Base-by-base conservation (phyloP, 371 early-diverging fungal species). In the Mortierella sp. region DNA sequence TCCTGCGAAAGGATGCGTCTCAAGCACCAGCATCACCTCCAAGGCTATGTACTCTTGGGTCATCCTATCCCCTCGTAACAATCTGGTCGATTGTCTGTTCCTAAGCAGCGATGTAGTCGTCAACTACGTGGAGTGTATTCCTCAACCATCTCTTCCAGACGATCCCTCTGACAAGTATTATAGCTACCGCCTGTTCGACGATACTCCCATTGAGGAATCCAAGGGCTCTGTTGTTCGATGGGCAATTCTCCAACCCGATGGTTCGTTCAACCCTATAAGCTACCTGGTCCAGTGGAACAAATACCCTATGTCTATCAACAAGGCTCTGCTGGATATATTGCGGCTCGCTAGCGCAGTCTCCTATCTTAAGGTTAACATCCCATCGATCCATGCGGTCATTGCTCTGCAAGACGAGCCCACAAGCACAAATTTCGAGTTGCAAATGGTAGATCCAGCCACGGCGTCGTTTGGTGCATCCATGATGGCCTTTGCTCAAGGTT, bases 261-360 rank as follows among this genome's bases (percentile, higher is more conserved):
- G 75, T 16, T 77, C 67, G 0, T 77, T 77, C 45, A 26, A 14
- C 20, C 30, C 60, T 26, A 59, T 77, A 0, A 47, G 60, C 11
- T 76, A 77, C 30, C 47, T 77, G 26, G 61, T 43, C 5, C 14
- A 65, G 20, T 77, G 78, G 78, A 2, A 20, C 1, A n/a, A n/a
- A 39, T 77, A 77, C 28, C 49, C 72, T 16, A 45, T n/a, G 26
- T 12, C 43, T 20, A 45, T 68, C 47, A 68, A 55, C 66, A 77
- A 77, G 69, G 58, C 30, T 5, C 20, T 72, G 18, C 12, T 77
- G 51, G 73, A 77, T 18, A 39, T 77, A 28, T 35, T 77, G 37
- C 58, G 78, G 1, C 67, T 47, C 30, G 57, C 62, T 1, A 45
- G 65, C 12, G 78, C 73, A 4, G 4, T 58, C 4, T 37, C 72